A percentile compares a stretch with the other conserved stretches of the same genome.
Conservation (phyloP, 208 protist genomes). For the Trypanosoma rangeli region DNA sequence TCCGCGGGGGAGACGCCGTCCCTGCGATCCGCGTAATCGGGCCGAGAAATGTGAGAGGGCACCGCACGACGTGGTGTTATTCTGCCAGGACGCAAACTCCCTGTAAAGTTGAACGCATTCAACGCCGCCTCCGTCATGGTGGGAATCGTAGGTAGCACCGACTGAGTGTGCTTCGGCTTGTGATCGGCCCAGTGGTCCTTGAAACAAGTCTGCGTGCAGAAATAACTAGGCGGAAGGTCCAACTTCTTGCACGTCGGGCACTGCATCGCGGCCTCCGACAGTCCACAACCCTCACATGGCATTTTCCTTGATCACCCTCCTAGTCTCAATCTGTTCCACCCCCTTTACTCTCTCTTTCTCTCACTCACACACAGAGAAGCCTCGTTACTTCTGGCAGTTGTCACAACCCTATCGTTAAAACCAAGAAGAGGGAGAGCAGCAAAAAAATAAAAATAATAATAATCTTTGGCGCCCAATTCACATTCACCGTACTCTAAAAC, state of each 20-base stretch:
- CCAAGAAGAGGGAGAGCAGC: neutral
- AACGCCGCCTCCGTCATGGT: conserved; percentile 82
- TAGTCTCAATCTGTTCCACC: neutral
- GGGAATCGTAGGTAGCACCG: conserved; percentile 69
- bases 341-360: conserved; percentile 1
- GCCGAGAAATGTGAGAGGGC: conserved; percentile 64
- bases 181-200: conserved; percentile 85
- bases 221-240: conserved; percentile 85
- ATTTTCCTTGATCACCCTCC: conserved; percentile 17
- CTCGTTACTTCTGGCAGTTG: neutral
- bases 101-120: conserved; percentile 81
- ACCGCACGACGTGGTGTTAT: conserved; percentile 85
- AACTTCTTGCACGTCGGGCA: conserved; percentile 92
- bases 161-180: conserved; percentile 84
- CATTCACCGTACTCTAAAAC: neutral
- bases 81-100: conserved; percentile 75
- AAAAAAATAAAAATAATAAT: neutral
- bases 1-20: conserved; percentile 76
- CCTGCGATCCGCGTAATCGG: conserved; percentile 86
- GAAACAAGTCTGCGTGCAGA: conserved; percentile 89
- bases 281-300: conserved; percentile 87
- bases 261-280: conserved; percentile 71
- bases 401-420: neutral
- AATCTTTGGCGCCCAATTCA: neutral
- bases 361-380: neutral